Evolutionary conservation across 2,329 filamentous ascomycete species (phyloP).

Genomic region (Aphanocladium album): DNA sequence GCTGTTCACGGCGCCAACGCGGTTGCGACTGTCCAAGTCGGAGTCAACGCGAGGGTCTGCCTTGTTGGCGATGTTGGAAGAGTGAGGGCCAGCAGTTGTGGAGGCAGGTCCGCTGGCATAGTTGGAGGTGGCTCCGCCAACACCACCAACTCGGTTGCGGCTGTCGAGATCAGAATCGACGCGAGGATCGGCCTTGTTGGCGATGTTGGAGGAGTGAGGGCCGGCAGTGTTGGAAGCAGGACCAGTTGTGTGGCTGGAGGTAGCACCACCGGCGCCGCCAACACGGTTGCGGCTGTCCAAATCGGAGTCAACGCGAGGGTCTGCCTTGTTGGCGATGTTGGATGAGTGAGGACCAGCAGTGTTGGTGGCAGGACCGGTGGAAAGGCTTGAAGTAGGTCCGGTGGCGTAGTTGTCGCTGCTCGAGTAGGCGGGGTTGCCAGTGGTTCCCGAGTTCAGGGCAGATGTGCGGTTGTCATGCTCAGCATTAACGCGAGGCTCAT

Average conservation of each 20-base stretch:
- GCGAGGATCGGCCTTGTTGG: conserved; percentile 47
- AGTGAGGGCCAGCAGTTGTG: conserved; percentile 34
- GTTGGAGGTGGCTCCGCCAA: conserved; percentile 6
- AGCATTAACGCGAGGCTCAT: conserved; percentile 42
- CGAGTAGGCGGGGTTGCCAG: conserved; percentile 24
- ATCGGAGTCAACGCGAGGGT: conserved; percentile 49
- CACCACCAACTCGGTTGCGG: conserved; percentile 19
- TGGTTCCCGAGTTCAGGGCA: conserved; percentile 19
- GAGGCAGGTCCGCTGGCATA: conserved; percentile 17
- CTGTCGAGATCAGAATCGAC: conserved; percentile 46
- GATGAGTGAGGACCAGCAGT: conserved; percentile 37
- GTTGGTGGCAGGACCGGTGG: conserved; percentile 15
- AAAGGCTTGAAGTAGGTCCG: conserved; percentile 12
- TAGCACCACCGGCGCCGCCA: not conserved
- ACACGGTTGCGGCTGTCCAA: conserved; percentile 31
- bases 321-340: conserved; percentile 41
- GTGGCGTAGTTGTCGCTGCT: conserved; percentile 17
- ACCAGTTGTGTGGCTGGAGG: conserved; percentile 16
- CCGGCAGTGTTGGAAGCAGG: conserved; percentile 24
- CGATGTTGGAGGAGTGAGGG: conserved; percentile 38
- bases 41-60: conserved; percentile 48
- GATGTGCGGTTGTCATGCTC: conserved; percentile 42
- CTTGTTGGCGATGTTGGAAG: conserved; percentile 40
- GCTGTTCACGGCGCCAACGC: conserved; percentile 9
- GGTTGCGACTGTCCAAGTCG: conserved; percentile 37